Evolutionary conservation across 306 rosid genomes (phyloP), one percentile per base, ranked within the genome.

Genomic region (Begonia peltatifolia): DNA sequence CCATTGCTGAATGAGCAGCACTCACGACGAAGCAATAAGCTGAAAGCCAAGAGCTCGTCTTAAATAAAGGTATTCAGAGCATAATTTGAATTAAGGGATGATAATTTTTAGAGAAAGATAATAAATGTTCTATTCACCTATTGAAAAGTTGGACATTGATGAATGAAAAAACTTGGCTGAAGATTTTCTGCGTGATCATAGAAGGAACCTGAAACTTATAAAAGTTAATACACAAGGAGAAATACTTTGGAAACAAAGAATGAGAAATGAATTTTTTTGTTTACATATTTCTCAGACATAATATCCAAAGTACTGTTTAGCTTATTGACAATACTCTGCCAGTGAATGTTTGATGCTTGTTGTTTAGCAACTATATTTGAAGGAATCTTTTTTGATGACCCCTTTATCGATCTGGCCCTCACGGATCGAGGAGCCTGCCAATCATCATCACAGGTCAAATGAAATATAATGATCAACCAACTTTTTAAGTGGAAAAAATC

Each of bases 1-100:
- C 96, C 96, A 61, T 83, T 87, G 79, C 94, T 80, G 57, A 83
- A 87, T 57, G 96, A 87, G 61, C 96, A 87, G 50, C 96, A 83
- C 69, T 87, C 96, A 1, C 96, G 94, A 10, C 96, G 82, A 58
- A 87, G 84, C 76, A 87, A 72, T 66, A 87, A 72, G 76, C 96
- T 87, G 70, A 58, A 15, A 50, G 18, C 56, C 16, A 41, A 10
- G 30, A 23, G 30, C 7, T 44, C 2, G 14, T 44, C 14, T 44
- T 11, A 44, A 43, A 7, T 13, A 44, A 44, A 44, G 47, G 2
- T 2, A 44, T 13, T 30, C 3, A 30, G 7, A 30, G 36, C 3
- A 30, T 30, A n/a, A n/a, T n/a, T n/a, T 30, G 36, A 30, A 30
- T 30, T 6, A 30, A 30, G 7, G 5, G 36, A 4, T 30, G 36